Evolutionary conservation across 495 filamentous ascomycete genomes (phyloP).

Genomic region (Parathielavia appendiculata): DNA sequence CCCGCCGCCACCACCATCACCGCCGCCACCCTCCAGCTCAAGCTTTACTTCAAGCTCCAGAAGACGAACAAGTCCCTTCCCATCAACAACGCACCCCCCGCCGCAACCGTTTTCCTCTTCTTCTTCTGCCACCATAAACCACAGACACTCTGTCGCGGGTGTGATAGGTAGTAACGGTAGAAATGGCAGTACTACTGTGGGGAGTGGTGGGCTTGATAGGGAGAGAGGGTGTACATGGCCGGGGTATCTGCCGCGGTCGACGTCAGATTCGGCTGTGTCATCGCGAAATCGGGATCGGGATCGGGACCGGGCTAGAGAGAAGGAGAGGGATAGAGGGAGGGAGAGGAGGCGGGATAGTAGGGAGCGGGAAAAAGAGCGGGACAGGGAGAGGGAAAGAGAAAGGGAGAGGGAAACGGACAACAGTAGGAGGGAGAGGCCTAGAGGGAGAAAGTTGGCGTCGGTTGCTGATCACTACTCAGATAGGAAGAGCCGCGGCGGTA

Average conservation of each 20-base stretch:
- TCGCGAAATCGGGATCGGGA: not conserved
- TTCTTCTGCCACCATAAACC: too few relatives aligned
- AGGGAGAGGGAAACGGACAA: slow-evolving; percentile 11
- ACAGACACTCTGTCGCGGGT: too few relatives aligned
- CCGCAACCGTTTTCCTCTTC: too few relatives aligned
- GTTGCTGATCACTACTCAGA: slow-evolving; percentile 3
- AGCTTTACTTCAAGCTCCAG: too few relatives aligned
- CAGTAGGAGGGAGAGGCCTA: not conserved
- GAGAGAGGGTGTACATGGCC: not conserved
- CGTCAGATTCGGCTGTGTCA: not conserved
- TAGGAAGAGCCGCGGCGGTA: not conserved
- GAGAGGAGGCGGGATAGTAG: slow-evolving; percentile 10
- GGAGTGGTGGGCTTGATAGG: too few relatives aligned
- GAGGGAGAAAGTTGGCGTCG: slow-evolving; percentile 10
- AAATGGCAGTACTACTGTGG: too few relatives aligned
- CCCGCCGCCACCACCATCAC: not conserved
- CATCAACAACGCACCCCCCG: too few relatives aligned
- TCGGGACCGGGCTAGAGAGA: not conserved
- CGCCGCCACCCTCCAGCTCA: too few relatives aligned
- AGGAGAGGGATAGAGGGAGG: slow-evolving; percentile 12
- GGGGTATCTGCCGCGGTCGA: not conserved
- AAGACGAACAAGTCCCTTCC: too few relatives aligned
- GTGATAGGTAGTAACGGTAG: too few relatives aligned
- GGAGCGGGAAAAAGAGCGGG: slow-evolving; percentile 13
- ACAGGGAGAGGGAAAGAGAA: slow-evolving; percentile 17